A percentile compares a stretch with the other conserved stretches of the same genome.
phyloP scores from a whole-genome alignment of 208 protist genomes.

The Vickermania ingenoplastis region DNA sequence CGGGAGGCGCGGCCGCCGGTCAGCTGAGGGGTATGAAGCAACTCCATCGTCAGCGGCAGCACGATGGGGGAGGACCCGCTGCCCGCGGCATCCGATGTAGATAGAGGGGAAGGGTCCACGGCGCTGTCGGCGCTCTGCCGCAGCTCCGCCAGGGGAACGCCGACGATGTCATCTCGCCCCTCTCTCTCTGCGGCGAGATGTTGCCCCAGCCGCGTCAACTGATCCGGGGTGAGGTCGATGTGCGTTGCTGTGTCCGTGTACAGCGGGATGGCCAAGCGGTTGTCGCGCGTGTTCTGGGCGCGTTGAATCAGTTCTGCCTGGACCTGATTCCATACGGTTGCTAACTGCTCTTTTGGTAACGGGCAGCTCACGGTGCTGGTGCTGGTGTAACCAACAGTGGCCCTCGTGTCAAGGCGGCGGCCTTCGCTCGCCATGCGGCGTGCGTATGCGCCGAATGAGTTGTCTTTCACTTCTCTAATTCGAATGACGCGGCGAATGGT shows the following conservation, averaged over 20 bases:
- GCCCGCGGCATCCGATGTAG: neutral
- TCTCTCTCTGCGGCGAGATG: constrained; percentile 23
- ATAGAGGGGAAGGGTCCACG: neutral
- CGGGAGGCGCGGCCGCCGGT: neutral
- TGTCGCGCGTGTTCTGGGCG: constrained; percentile 13
- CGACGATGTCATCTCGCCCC: constrained; percentile 37
- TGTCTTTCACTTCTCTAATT: constrained; percentile 15
- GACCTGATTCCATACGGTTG: constrained; percentile 42
- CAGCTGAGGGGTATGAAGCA: constrained; percentile 23
- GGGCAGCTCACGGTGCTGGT: constrained; percentile 35
- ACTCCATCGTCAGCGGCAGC: constrained; percentile 21
- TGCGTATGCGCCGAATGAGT: constrained; percentile 21
- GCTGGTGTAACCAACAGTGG: constrained; percentile 17
- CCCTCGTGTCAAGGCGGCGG: constrained; percentile 25
- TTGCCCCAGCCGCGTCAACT: constrained; percentile 17
- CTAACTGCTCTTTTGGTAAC: constrained; percentile 50
- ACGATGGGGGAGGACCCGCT: neutral
- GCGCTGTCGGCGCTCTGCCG: constrained; percentile 8
- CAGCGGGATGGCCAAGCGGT: constrained; percentile 30
- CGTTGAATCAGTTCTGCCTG: constrained; percentile 20
- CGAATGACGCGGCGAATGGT: constrained; percentile 32
- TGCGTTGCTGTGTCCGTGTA: constrained; percentile 26
- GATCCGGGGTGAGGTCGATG: constrained; percentile 14
- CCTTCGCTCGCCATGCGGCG: constrained; percentile 17
- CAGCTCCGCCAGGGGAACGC: constrained; percentile 20